Percentiles rank a stretch among this genome's conserved stretches.
phyloP scores from a whole-genome alignment of 805 yeast species.

The Ogataea trehalophila region DNA sequence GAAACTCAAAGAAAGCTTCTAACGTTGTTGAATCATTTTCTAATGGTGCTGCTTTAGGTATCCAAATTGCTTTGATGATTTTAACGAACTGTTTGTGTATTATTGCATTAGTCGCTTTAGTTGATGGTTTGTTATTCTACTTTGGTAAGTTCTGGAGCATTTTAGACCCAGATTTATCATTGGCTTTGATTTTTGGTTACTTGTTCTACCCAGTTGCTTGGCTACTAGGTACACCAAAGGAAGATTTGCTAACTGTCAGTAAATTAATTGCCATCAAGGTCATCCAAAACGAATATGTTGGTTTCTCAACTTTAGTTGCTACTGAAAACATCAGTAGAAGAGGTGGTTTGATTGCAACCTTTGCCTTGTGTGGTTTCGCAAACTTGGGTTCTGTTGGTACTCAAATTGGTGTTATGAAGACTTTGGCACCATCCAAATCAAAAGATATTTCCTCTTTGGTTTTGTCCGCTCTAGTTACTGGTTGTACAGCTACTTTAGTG shows the following conservation, averaged over 20 bases:
- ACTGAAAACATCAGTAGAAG: slow-evolving; percentile 38
- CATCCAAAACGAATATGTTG: slow-evolving; percentile 60
- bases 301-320: slow-evolving; percentile 36
- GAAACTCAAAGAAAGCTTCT: slow-evolving; percentile 33
- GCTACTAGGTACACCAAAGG: slow-evolving; percentile 51
- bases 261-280: slow-evolving; percentile 51
- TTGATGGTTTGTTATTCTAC: slow-evolving; percentile 53
- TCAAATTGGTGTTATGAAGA: slow-evolving; percentile 54
- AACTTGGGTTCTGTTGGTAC: slow-evolving; percentile 60
- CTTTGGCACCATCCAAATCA: slow-evolving; percentile 47
- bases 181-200: slow-evolving; percentile 54
- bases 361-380: slow-evolving; percentile 59
- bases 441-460: slow-evolving; percentile 44
- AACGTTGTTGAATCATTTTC: slow-evolving; percentile 44
- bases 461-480: slow-evolving; percentile 45
- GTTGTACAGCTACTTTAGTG: slow-evolving; percentile 48
- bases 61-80: slow-evolving; percentile 52
- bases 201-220: slow-evolving; percentile 56
- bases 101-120: slow-evolving; percentile 52
- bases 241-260: slow-evolving; percentile 47
- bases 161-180: slow-evolving; percentile 34
- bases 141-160: slow-evolving; percentile 63
- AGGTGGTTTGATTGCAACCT: slow-evolving; percentile 53
- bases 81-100: slow-evolving; percentile 56
- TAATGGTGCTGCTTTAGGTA: slow-evolving; percentile 49